Evolutionary conservation across 140 eudicot genomes (phyloP).

Genomic region (Cichorium intybus): DNA sequence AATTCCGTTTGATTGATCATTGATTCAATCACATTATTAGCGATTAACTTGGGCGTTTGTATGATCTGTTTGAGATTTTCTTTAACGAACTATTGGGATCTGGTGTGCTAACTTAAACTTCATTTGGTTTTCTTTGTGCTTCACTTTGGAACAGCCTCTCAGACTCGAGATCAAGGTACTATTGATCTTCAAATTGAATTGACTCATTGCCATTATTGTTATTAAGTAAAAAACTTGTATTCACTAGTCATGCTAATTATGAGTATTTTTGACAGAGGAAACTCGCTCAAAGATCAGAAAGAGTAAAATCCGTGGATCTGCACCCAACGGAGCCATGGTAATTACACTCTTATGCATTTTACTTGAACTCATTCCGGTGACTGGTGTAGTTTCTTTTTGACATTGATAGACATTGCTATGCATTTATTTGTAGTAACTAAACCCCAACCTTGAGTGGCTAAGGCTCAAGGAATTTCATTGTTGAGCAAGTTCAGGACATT

Average conservation of each 20-base stretch:
- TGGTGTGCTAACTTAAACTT: conserved; percentile 20
- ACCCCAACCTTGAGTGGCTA: neutral
- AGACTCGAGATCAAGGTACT: conserved; percentile 81
- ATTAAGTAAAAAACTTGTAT: neutral
- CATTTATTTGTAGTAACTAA: conserved; percentile 9
- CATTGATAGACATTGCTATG: neutral
- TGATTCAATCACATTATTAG: conserved; percentile 9
- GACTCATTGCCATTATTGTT: conserved; percentile 16
- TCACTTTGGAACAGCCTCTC: conserved; percentile 57
- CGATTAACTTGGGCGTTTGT: neutral
- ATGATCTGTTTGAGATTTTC: conserved; percentile 3
- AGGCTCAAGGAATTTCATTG: neutral
- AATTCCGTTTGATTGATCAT: conserved; percentile 16
- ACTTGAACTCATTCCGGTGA: neutral
- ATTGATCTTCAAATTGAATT: conserved; percentile 1
- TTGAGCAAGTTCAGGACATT: neutral
- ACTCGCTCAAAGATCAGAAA: conserved; percentile 67
- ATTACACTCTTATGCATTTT: neutral
- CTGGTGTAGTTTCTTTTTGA: neutral
- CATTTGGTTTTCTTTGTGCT: conserved; percentile 1
- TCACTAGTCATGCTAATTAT: neutral
- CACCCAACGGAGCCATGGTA: conserved; percentile 89
- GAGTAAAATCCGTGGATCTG: conserved; percentile 79
- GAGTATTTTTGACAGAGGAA: conserved; percentile 48
- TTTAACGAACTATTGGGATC: conserved; percentile 22